Percentiles rank a stretch among this genome's conserved stretches.
These are phyloP conservation scores for Kalmanozyma brasiliensis DNA, from an alignment of 1,284 basidiomycete genomes.

Conservation along the genomic window DNA sequence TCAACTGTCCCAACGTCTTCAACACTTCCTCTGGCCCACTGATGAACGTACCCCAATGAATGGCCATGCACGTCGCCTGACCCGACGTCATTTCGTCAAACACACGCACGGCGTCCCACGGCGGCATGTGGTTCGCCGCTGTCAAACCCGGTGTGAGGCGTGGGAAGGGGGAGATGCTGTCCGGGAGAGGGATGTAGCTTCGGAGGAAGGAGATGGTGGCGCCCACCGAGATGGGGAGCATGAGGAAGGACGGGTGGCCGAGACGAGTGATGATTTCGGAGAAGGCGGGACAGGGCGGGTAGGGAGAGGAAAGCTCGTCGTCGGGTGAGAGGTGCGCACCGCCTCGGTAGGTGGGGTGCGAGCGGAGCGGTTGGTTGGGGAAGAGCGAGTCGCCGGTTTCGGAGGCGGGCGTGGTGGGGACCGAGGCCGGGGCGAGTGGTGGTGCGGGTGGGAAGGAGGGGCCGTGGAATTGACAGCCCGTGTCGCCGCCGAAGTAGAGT, in stretches of 20 bases:
- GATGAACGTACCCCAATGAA: slow-evolving; percentile 52
- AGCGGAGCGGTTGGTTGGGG: background rate
- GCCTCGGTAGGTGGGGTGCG: slow-evolving; percentile 23
- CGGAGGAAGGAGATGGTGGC: slow-evolving; percentile 63
- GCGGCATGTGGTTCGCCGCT: slow-evolving; percentile 61
- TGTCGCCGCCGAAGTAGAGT: slow-evolving; percentile 64
- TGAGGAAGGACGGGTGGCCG: slow-evolving; percentile 51
- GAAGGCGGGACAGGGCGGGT: slow-evolving; percentile 62
- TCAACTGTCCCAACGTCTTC: slow-evolving; percentile 39
- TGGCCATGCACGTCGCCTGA: slow-evolving; percentile 28
- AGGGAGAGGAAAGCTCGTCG: slow-evolving; percentile 10
- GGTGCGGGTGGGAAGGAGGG: slow-evolving; percentile 34
- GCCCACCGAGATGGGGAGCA: slow-evolving; percentile 65
- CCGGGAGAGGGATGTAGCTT: slow-evolving; percentile 55
- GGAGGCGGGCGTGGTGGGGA: slow-evolving; percentile 10
- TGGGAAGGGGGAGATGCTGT: slow-evolving; percentile 55
- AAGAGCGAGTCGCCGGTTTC: slow-evolving; percentile 4
- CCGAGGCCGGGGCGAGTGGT: slow-evolving; percentile 3
- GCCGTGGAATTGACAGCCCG: slow-evolving; percentile 61
- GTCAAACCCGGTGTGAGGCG: slow-evolving; percentile 54
- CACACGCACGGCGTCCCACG: slow-evolving; percentile 57
- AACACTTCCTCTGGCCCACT: slow-evolving; percentile 38
- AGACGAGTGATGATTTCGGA: slow-evolving; percentile 46
- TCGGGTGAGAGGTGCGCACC: slow-evolving; percentile 18
- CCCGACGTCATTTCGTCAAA: slow-evolving; percentile 43